A percentile compares a stretch with the other conserved stretches of the same genome.
Conservation (phyloP, 176 grass and related monocot genomes). For the Microstegium vimineum region DNA sequence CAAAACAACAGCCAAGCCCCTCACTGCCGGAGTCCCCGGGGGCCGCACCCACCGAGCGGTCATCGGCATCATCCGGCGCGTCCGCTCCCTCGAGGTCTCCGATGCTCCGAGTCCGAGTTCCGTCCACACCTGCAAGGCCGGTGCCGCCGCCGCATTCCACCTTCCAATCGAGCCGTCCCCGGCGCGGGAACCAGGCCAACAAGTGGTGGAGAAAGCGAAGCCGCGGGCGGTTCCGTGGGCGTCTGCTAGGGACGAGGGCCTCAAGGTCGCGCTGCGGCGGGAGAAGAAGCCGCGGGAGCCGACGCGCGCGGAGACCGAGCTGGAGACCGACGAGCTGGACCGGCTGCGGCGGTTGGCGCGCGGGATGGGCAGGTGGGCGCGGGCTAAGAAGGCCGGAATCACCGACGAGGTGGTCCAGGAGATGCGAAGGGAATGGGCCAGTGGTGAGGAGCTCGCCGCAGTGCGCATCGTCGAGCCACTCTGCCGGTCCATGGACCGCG, state of each 20-base stretch:
- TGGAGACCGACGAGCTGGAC: constrained; percentile 31
- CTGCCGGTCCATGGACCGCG: constrained; percentile 60
- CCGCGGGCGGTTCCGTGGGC: constrained; percentile 43
- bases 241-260: constrained; percentile 27
- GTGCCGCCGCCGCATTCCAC: neutral
- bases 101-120: neutral
- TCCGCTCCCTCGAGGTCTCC: constrained; percentile 48
- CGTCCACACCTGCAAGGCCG: neutral
- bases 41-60: constrained; percentile 56
- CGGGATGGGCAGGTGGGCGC: constrained; percentile 27
- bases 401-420: constrained; percentile 51
- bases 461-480: constrained; percentile 64
- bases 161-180: constrained; percentile 17
- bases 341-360: constrained; percentile 41
- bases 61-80: constrained; percentile 49
- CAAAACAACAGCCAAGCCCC: constrained; percentile 19
- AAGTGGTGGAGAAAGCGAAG: neutral
- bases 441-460: constrained; percentile 39
- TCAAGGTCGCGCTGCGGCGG: constrained; percentile 48
- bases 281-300: constrained; percentile 49
- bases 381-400: constrained; percentile 69
- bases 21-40: constrained; percentile 49
- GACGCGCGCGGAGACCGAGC: constrained; percentile 41
- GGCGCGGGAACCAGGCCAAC: neutral
- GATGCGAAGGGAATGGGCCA: constrained; percentile 35